Conservation (phyloP, 495 filamentous ascomycete species). For the Penicillium verhagenii region DNA sequence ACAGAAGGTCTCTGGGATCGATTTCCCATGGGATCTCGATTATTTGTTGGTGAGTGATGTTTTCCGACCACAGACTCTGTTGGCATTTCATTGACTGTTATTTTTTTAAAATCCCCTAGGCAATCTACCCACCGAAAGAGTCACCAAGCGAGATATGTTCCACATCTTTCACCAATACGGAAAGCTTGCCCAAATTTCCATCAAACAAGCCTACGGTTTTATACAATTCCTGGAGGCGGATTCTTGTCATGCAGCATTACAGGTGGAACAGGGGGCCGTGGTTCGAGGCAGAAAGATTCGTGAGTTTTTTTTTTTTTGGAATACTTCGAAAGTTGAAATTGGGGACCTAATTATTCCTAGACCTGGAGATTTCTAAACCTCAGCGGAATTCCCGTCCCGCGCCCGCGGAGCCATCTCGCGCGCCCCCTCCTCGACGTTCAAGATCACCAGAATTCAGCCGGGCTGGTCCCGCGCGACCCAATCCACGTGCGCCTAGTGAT, state of each 20-base stretch:
- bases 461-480: slow-evolving; percentile 40
- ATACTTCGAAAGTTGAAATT: not conserved
- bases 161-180: slow-evolving; percentile 85
- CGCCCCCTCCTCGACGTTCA: slow-evolving; percentile 53
- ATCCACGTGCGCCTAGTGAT: slow-evolving; percentile 34
- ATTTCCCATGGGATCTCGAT: slow-evolving; percentile 78
- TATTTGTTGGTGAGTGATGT: slow-evolving; percentile 81
- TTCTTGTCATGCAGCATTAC: slow-evolving; percentile 71
- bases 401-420: slow-evolving; percentile 39
- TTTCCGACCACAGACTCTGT: not conserved
- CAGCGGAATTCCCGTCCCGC: slow-evolving; percentile 70
- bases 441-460: slow-evolving; percentile 69
- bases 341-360: slow-evolving; percentile 41
- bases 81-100: slow-evolving; percentile 16
- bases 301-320: slow-evolving; percentile 61
- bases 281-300: slow-evolving; percentile 86
- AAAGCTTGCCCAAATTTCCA: slow-evolving; percentile 87
- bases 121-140: slow-evolving; percentile 88
- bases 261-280: slow-evolving; percentile 71
- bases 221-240: slow-evolving; percentile 82
- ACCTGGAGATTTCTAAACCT: slow-evolving; percentile 89
- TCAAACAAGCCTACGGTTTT: slow-evolving; percentile 96
- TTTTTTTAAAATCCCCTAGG: slow-evolving; percentile 58
- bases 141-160: slow-evolving; percentile 91
- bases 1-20: slow-evolving; percentile 90